Base-by-base conservation (phyloP, 2,329 filamentous ascomycete species). In the Fusarium sp. region DNA sequence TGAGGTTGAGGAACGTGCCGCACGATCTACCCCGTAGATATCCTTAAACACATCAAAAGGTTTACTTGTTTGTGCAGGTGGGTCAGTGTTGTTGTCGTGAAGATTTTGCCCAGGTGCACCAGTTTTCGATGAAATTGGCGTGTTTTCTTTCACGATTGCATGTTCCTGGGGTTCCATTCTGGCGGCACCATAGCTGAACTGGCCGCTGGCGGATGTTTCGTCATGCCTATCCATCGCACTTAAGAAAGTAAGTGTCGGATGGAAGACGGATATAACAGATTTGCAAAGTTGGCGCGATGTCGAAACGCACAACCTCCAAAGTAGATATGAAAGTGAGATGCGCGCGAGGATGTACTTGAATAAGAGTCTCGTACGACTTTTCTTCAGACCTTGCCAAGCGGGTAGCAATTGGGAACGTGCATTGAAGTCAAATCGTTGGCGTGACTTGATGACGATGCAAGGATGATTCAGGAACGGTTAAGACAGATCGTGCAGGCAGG, bases 241-340 rank as follows among this genome's bases (percentile, higher is more conserved):
- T 51, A 33, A 40, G 49, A 50, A 45, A 39, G 51, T 46, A 53
- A 39, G 49, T 37, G 56, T 56, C 62, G 56, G 62, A 32, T 47
- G 37, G 41, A 66, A 70, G 44, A 59, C 62, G 66, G 66, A 44
- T 70, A 67, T 70, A 70, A 59, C 17, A 33, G 51, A 19, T 22
- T 39, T 40, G 23, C 43, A 23, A 9, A 33, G 35, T 64, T 52
- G 48, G 41, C 27, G 45, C 22, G 22, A 39, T 43, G 25, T 17
- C 19, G 35, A 43, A 43, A 46, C 51, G 45, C 14, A 50, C 25
- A 27, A 32, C 27, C 49, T 30, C 13, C 25, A 41, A 48, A 33
- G n/a, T 27, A 48, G 32, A 15, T 33, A 20, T 27, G 20, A 41
- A 46, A 30, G 35, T 41, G 27, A 45, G 43, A 19, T 43, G 27